Base-by-base conservation (phyloP, 2,329 filamentous ascomycete species). In the Cryoendolithus antarcticus region DNA sequence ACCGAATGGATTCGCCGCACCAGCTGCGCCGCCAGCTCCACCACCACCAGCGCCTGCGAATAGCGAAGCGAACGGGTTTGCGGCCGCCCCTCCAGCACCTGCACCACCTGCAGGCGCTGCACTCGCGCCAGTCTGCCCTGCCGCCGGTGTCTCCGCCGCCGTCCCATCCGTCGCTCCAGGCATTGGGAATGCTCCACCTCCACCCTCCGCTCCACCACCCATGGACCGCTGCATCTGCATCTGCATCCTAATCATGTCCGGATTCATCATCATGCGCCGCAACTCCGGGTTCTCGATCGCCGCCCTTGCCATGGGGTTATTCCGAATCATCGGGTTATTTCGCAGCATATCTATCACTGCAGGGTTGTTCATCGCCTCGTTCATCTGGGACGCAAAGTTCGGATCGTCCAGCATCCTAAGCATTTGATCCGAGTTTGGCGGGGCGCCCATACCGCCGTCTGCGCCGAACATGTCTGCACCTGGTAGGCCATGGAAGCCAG, bases 331-430 rank as follows among this genome's bases (percentile, higher is more conserved):
- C 3, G 67, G 67, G 44, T 62, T 67, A 44, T 70, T 62, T 41
- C 64, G 57, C 51, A 71, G 84, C 74, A 93, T 85, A 56, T 96
- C 86, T 57, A 96, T 75, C 52, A 98, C 82, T 11, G 80, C 75
- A 10, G 91, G 89, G 62, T 96, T 96, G 61, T 88, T 84, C 60
- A 98, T 81, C 29, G 88, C 86, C 63, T 95, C 89, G 61, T 91
- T 93, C 75, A 98, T 83, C 40, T 80, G 80, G 48, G 86, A 81
- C 47, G 84, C 77, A 41, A 93, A 80, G 56, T 85, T 81, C 13
- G 91, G 91, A 56, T 96, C 86, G 45, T 83, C 78, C 53, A 98
- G 78, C 76, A 95, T 82, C 48, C 78, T 74, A 41, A 86, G 74
- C 59, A 98, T 75, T 42, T 82, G 73, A 41, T 95, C 88, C 44